Percentiles rank a stretch among this genome's conserved stretches.
Conservation (phyloP, 2,329 filamentous ascomycete genomes). For the Ophioceras dolichostomum region DNA sequence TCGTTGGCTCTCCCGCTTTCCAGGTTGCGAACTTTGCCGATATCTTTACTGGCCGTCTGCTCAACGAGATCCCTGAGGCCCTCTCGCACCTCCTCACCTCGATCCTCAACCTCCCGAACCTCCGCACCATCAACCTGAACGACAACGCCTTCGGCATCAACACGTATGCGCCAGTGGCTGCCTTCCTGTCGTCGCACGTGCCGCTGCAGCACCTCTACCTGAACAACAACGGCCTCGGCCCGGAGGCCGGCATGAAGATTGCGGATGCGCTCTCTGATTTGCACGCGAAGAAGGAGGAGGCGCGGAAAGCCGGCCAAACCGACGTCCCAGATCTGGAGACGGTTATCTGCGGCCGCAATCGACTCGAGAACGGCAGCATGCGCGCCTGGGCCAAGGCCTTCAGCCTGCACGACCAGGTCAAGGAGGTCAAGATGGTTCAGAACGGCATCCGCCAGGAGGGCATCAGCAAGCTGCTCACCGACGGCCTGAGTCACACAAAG, state of each 20-base stretch:
- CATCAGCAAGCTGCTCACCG: slow-evolving; percentile 65
- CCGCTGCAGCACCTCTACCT: slow-evolving; percentile 90
- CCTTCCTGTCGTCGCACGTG: slow-evolving; percentile 78
- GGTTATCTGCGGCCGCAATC: slow-evolving; percentile 92
- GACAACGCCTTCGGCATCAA: slow-evolving; percentile 98
- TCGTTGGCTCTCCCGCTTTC: slow-evolving; percentile 1
- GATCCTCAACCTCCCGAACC: slow-evolving; percentile 71
- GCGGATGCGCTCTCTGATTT: slow-evolving; percentile 78
- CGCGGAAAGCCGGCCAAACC: slow-evolving; percentile 52
- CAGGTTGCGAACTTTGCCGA: slow-evolving; percentile 83
- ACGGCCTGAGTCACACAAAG: slow-evolving; percentile 62
- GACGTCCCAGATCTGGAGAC: slow-evolving; percentile 79
- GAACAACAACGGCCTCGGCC: slow-evolving; percentile 96
- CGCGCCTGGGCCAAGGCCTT: slow-evolving; percentile 84
- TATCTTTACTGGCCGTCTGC: slow-evolving; percentile 90
- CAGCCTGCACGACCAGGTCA: slow-evolving; percentile 68
- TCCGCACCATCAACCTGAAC: slow-evolving; percentile 88
- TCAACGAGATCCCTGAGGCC: slow-evolving; percentile 87
- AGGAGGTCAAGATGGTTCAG: slow-evolving; percentile 91
- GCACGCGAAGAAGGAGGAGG: slow-evolving; percentile 71
- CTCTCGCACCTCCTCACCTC: slow-evolving; percentile 76
- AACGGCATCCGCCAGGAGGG: slow-evolving; percentile 95
- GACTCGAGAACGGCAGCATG: slow-evolving; percentile 94
- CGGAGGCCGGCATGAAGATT: slow-evolving; percentile 77
- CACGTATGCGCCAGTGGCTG: slow-evolving; percentile 82